phyloP scores from a whole-genome alignment of 208 protist genomes.

The Leishmania amazonensis region DNA sequence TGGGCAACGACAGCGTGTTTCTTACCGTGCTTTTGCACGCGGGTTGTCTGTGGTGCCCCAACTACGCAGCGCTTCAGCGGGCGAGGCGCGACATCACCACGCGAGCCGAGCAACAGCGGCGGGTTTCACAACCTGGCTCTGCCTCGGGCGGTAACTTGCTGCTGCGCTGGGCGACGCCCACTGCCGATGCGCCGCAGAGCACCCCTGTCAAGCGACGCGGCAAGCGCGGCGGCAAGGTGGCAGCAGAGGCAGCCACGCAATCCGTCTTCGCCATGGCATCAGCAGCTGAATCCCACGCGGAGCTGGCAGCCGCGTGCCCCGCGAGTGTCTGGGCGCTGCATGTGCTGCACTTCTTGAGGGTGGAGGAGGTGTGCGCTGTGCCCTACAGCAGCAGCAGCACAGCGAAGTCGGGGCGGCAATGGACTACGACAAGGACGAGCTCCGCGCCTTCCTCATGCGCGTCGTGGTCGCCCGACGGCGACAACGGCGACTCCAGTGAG shows the following conservation, averaged over 20 bases:
- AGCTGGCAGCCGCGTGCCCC: slow-evolving; percentile 12
- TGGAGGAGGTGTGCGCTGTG: slow-evolving; percentile 45
- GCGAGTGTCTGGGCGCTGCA: slow-evolving; percentile 43
- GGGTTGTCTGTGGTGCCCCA: slow-evolving; percentile 59
- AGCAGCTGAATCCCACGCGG: slow-evolving; percentile 3
- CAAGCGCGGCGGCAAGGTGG: slow-evolving; percentile 9
- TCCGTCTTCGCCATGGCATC: slow-evolving; percentile 1
- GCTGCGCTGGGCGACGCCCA: not conserved
- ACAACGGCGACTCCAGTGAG: slow-evolving; percentile 4
- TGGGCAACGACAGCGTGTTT: slow-evolving; percentile 67
- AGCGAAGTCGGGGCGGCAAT: not conserved
- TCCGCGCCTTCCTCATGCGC: not conserved
- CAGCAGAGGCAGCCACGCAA: slow-evolving; percentile 11
- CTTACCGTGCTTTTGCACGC: slow-evolving; percentile 72
- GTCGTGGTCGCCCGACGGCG: not conserved
- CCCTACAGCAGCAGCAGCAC: not conserved
- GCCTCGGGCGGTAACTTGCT: not conserved
- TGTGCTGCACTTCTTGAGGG: slow-evolving; percentile 49
- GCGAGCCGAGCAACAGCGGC: not conserved
- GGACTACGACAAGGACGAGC: not conserved
- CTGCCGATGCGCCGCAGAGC: not conserved
- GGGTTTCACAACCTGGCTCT: not conserved
- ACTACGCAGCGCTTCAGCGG: slow-evolving; percentile 43
- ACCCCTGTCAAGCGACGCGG: slow-evolving; percentile 10
- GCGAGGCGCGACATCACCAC: slow-evolving; percentile 5